Conservation (phyloP, 139 green algal species). For the Diplosphaera chodatii region DNA sequence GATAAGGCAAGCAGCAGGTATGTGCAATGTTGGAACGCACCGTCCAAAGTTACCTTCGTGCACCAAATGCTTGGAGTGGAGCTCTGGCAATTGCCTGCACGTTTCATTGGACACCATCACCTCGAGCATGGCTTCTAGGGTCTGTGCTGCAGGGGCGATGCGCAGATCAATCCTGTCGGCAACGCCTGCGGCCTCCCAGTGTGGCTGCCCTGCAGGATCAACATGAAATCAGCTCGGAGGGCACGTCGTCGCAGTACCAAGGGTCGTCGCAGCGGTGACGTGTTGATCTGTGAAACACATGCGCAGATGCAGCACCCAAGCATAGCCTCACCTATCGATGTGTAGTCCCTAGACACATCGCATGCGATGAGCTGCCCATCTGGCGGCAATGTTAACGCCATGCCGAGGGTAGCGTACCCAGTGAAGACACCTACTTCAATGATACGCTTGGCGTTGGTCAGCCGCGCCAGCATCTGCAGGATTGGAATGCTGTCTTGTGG, state of each 20-base stretch:
- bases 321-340: slow-evolving; percentile 1
- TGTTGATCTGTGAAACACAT: too few species aligned
- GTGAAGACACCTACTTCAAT: slow-evolving; percentile 6
- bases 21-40: too few species aligned
- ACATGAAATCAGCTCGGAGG: too few species aligned
- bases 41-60: too few species aligned
- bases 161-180: slow-evolving; percentile 1
- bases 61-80: neutral
- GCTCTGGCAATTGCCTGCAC: neutral
- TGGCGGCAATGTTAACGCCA: neutral
- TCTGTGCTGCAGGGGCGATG: neutral
- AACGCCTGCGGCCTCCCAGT: slow-evolving; percentile 3
- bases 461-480: slow-evolving; percentile 4
- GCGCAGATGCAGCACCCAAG: too few species aligned
- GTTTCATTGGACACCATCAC: neutral
- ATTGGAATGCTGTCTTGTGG: slow-evolving; percentile 6
- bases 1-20: too few species aligned
- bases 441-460: neutral
- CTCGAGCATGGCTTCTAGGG: neutral
- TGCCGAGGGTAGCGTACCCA: slow-evolving; percentile 3
- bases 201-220: neutral
- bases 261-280: too few species aligned
- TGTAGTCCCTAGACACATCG: neutral
- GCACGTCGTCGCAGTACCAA: too few species aligned
- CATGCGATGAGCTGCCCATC: neutral